Evolutionary conservation across 2,329 filamentous ascomycete species (phyloP), one percentile per base, ranked within the genome.

Genomic region (Annulohypoxylon truncatum): DNA sequence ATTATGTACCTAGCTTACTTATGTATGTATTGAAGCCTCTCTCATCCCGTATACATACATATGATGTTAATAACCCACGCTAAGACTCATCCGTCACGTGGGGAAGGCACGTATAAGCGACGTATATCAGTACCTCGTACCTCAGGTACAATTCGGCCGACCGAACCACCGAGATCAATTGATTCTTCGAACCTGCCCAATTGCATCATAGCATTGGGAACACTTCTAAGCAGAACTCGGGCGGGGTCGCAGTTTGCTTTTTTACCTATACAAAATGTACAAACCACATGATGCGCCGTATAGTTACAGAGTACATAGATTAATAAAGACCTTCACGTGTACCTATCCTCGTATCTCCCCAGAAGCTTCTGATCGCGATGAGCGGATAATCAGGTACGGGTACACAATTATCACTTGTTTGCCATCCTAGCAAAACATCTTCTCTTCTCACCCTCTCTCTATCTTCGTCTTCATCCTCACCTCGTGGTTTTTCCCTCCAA

Each of bases 131-230:
- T 40, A 40, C 13, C 28, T 18, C 24, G 22, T 50, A 33, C 47
- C 15, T 35, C 5, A 50, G 26, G n/a, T 35, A 26, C 20, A 61
- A 61, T 67, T 69, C 54, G 57, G 66, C 68, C 68, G 68, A 70
- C 54, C 44, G 51, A 70, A 68, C 48, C 62, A 62, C 68, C 68
- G 68, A 70, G 63, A 35, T 38, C 35, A 18, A 38, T 38, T 38
- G 4, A 38, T 48, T 54, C 35, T 33, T 54, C 28, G n/a, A 40
- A 57, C 22, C 40, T 47, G 47, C 26, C 66, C 58, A 69, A 71
- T 69, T 63, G 22, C 63, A 71, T 71, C 66, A 70, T 61, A 61
- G 42, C 44, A 61, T 57, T 63, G 31, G 9, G 38, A 44, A 7
- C 26, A 61, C 12, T 31, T 24, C 13, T 18, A 24, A 22, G 7